A percentile compares a stretch with the other conserved stretches of the same genome.
phyloP scores from a whole-genome alignment of 331 rosid species.

The Rosa hybrid region DNA sequence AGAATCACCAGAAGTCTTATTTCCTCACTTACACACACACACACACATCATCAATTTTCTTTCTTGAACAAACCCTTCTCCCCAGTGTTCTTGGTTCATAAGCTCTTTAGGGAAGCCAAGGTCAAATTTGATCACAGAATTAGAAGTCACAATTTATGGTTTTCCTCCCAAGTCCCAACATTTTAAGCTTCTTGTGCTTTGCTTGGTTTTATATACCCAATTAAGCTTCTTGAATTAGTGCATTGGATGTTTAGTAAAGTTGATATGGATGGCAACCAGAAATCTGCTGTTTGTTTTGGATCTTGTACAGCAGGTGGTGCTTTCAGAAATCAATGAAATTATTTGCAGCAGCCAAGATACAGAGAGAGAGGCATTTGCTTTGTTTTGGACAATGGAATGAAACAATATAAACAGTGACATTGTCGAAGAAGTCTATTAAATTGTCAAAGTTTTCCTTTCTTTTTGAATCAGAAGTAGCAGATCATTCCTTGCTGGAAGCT shows the following conservation, averaged over 20 bases:
- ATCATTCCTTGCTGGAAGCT: constrained; percentile 72
- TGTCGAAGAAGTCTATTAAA: constrained; percentile 57
- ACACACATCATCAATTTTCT: constrained; percentile 26
- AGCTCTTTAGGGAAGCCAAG: constrained; percentile 49
- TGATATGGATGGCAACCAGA: constrained; percentile 29
- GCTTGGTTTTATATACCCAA: constrained; percentile 62
- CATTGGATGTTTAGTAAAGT: constrained; percentile 66
- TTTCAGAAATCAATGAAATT: constrained; percentile 53
- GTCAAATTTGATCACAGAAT: constrained; percentile 46
- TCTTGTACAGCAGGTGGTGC: constrained; percentile 74
- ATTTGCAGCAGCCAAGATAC: constrained; percentile 49
- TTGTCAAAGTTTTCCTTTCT: constrained; percentile 40
- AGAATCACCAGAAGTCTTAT: no score
- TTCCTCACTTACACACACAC: no score
- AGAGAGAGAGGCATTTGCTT: constrained; percentile 46
- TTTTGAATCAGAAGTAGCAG: constrained; percentile 52
- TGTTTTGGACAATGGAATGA: constrained; percentile 60
- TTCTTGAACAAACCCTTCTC: constrained; percentile 55
- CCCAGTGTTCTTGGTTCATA: constrained; percentile 45
- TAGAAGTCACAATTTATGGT: constrained; percentile 38
- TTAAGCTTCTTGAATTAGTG: constrained; percentile 73
- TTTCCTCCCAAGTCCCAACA: constrained; percentile 29
- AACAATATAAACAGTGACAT: constrained; percentile 31
- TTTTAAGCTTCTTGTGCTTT: constrained; percentile 49
- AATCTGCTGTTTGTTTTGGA: constrained; percentile 49